phyloP scores from a whole-genome alignment of 129 eudicot genomes.

The Rutidosis leptorrhynchoides region DNA sequence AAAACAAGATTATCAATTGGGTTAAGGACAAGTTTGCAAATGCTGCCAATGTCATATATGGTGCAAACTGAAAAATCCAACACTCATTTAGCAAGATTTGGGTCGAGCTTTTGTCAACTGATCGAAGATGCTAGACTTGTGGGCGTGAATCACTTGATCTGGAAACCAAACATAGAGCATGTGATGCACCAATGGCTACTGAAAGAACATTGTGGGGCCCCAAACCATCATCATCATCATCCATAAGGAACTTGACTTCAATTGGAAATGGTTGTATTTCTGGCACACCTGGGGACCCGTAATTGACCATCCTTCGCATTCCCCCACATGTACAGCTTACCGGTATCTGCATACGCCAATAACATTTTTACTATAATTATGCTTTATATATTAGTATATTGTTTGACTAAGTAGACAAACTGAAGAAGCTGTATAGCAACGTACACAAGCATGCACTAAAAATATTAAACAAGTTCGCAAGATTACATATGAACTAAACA shows the following conservation, averaged over 20 bases:
- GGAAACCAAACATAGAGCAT: slow-evolving; percentile 79
- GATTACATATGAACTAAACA: background rate
- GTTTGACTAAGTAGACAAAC: background rate
- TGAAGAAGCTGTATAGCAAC: background rate
- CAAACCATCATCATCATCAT: slow-evolving; percentile 72
- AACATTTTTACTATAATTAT: background rate
- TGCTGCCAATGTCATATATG: too few relatives aligned
- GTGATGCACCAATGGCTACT: slow-evolving; percentile 87
- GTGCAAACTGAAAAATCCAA: background rate
- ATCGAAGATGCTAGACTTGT: slow-evolving; percentile 8
- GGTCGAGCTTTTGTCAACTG: background rate
- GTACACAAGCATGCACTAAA: background rate
- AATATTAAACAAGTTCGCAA: background rate
- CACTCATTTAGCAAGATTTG: slow-evolving; percentile 1
- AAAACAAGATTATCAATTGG: too few relatives aligned
- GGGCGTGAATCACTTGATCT: slow-evolving; percentile 32
- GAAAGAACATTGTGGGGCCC: slow-evolving; percentile 59
- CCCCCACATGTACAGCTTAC: slow-evolving; percentile 97
- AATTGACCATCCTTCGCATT: slow-evolving; percentile 73
- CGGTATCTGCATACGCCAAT: slow-evolving; percentile 49
- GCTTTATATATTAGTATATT: background rate
- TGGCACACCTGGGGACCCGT: slow-evolving; percentile 86
- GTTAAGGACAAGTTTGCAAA: too few relatives aligned
- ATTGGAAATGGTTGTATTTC: slow-evolving; percentile 74
- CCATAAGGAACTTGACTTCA: slow-evolving; percentile 69